These are phyloP conservation scores for Blepharisma undulans DNA, from an alignment of 169 alveolate species.

Conservation along the genomic window DNA sequence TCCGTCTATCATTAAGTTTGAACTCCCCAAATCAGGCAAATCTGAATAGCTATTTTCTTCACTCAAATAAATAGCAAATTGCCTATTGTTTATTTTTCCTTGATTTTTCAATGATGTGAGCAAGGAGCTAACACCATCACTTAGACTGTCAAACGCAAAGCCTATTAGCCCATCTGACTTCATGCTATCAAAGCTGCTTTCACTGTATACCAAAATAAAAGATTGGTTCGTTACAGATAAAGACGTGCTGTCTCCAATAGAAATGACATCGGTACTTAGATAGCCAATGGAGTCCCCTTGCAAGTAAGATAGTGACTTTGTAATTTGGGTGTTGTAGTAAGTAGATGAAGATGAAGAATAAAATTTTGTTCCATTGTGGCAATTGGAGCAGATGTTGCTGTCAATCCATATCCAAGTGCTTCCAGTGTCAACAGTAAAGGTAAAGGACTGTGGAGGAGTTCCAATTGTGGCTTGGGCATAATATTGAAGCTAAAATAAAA, in stretches of 20 bases:
- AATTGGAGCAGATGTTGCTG: conserved; percentile 23
- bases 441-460: background rate
- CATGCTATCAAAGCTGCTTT: background rate
- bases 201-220: background rate
- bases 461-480: conserved; percentile 10
- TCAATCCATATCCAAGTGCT: conserved; percentile 47
- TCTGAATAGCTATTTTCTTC: background rate
- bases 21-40: background rate
- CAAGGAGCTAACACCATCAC: background rate
- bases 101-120: background rate
- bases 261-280: background rate
- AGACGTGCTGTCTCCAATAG: background rate
- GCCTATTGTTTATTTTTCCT: conserved; percentile 11
- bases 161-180: conserved; percentile 36
- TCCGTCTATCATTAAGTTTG: background rate
- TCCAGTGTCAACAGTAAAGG: conserved; percentile 52
- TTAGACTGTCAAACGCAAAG: conserved; percentile 2
- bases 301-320: background rate
- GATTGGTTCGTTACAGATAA: background rate
- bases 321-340: background rate
- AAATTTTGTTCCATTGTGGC: background rate
- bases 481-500: background rate
- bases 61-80: conserved; percentile 15
- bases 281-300: background rate
- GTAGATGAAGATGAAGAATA: background rate